Percentiles rank a stretch among this genome's conserved stretches.
Conservation (phyloP, 495 filamentous ascomycete species). For the Penicillium desertorum region DNA sequence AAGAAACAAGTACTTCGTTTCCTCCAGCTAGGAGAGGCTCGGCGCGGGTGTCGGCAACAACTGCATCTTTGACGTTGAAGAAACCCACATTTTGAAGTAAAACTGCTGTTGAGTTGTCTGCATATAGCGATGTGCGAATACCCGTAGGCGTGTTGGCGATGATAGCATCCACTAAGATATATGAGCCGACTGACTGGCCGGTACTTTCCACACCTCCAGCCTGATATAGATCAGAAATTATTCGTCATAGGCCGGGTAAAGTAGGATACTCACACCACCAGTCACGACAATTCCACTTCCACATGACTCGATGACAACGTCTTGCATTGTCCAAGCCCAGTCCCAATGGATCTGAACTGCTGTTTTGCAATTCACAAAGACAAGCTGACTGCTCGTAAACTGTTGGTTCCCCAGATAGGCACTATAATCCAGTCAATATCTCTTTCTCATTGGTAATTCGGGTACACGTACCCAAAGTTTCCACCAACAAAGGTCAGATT, state of each 20-base stretch:
- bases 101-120: too few species aligned
- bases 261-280: conserved; percentile 11
- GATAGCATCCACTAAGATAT: conserved; percentile 65
- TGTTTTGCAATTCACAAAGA: conserved; percentile 50
- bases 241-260: too few species aligned
- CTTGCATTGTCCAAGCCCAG: conserved; percentile 54
- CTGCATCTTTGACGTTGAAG: too few species aligned
- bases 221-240: too few species aligned
- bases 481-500: conserved; percentile 49
- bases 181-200: conserved; percentile 60
- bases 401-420: conserved; percentile 57
- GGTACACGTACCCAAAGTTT: conserved; percentile 40
- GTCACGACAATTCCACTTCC: not conserved
- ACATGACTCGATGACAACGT: conserved; percentile 17
- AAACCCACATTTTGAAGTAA: conserved; percentile 16
- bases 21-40: too few species aligned
- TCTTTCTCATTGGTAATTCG: too few species aligned
- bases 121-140: too few species aligned
- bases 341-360: conserved; percentile 57
- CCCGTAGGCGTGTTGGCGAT: conserved; percentile 62
- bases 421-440: conserved; percentile 2
- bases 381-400: conserved; percentile 51
- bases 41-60: too few species aligned
- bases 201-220: too few species aligned
- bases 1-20: too few species aligned